Evolutionary conservation across 352 stramenopile genomes (phyloP).

Genomic region (Pythium sukuiense): DNA sequence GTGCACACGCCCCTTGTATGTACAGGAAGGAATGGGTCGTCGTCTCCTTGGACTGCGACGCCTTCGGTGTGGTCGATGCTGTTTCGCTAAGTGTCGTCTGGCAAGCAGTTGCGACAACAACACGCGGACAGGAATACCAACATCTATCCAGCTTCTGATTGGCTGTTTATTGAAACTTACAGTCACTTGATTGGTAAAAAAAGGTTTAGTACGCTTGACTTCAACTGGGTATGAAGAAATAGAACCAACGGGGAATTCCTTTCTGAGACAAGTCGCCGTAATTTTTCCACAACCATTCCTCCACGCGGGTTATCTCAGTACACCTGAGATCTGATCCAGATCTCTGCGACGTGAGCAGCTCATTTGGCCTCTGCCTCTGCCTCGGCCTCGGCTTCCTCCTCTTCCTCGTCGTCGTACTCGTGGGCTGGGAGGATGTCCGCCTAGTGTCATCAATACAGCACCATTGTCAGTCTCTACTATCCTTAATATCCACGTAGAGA

Average conservation of each 20-base stretch:
- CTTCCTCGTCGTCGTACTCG: slow-evolving; percentile 25
- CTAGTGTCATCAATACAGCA: slow-evolving; percentile 15
- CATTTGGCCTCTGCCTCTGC: neutral
- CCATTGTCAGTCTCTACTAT: neutral
- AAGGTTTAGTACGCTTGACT: neutral
- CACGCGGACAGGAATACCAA: slow-evolving; percentile 8
- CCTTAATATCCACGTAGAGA: no score
- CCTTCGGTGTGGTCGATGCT: no score
- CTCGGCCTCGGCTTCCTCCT: slow-evolving; percentile 13
- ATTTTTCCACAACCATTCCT: neutral
- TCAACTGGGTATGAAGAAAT: neutral
- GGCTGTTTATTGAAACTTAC: neutral
- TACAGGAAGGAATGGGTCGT: no score
- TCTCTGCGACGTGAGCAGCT: neutral
- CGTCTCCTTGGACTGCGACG: no score
- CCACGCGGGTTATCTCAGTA: neutral
- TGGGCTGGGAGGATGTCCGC: slow-evolving; percentile 48
- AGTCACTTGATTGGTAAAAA: neutral
- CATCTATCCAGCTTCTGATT: neutral
- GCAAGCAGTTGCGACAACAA: neutral
- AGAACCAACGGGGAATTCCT: slow-evolving; percentile 7
- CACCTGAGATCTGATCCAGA: neutral
- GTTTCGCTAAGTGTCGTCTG: no score
- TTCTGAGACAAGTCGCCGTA: slow-evolving; percentile 11
- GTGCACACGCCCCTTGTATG: no score